Conservation (phyloP, 805 yeast genomes). For the Saccharomycopsis lassenensis region DNA sequence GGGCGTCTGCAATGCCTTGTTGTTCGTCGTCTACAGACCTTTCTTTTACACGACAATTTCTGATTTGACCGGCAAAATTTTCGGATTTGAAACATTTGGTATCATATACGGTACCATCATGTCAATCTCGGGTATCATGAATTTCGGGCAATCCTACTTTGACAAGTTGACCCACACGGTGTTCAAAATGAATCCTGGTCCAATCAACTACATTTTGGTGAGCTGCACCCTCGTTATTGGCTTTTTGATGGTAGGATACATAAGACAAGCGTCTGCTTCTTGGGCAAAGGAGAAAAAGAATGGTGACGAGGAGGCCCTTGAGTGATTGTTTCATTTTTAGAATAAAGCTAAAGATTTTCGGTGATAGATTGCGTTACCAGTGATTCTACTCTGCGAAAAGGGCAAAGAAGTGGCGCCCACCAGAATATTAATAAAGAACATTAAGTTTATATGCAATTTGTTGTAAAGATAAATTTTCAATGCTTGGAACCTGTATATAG, state of each 20-base stretch:
- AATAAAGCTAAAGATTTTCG: too few species aligned
- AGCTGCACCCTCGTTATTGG: constrained; percentile 34
- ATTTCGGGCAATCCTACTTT: constrained; percentile 56
- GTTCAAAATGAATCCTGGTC: constrained; percentile 68
- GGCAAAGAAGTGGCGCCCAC: too few species aligned
- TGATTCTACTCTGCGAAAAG: too few species aligned
- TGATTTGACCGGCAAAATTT: constrained; percentile 84
- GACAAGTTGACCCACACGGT: constrained; percentile 61
- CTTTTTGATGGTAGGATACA: constrained; percentile 4
- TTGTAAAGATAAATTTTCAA: too few species aligned
- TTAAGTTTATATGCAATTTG: too few species aligned
- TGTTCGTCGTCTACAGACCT: constrained; percentile 78
- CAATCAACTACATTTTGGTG: constrained; percentile 55
- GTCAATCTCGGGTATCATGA: constrained; percentile 71
- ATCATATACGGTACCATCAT: constrained; percentile 83
- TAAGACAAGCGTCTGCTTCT: constrained; percentile 11
- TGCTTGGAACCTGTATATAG: too few species aligned
- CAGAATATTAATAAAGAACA: too few species aligned
- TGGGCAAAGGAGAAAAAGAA: constrained; percentile 9
- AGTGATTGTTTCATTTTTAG: constrained; percentile 1
- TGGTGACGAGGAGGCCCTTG: not conserved
- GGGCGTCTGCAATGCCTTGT: constrained; percentile 57
- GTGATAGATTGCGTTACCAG: too few species aligned
- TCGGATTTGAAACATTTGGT: constrained; percentile 89
- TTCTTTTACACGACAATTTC: constrained; percentile 88